Evolutionary conservation across 2,329 filamentous ascomycete species (phyloP), one percentile per base, ranked within the genome.

Genomic region (Falciphora oryzae): DNA sequence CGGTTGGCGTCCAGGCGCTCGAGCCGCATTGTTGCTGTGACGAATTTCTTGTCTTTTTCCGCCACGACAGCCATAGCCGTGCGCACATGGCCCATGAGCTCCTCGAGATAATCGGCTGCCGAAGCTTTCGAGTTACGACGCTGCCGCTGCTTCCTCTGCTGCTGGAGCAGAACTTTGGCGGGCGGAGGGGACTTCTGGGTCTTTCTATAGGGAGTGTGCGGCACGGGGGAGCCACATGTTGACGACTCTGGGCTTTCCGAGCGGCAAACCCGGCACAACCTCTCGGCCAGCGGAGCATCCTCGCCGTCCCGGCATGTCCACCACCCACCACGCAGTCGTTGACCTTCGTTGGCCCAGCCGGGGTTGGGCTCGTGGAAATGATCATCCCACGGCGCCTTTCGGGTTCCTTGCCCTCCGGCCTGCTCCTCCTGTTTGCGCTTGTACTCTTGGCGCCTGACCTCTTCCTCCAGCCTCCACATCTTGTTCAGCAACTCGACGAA

Each of bases 261-360:
- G 31, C 68, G 67, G 29, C 69, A 70, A 10, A 31, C 10, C 5
- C 6, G 10, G 31, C 69, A 70, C 4, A n/a, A 8, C 2, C 44
- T 53, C 57, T 70, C 67, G 22, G 50, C 64, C 22, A 25, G 14
- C 2, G 65, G 62, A 3, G 68, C 68, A 14, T 65, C 64, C 16
- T 63, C 61, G 6, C 65, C 67, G 25, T 58, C 61, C 50, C 67
- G 64, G 63, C 71, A 73, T 50, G 67, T 71, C 71, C 71, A 73
- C 66, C 63, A 71, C 18, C 71, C 71, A n/a, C 71, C 71, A 3
- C 65, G 35, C 53, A 38, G 22, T 56, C 50, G 68, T 44, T 67
- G 67, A 14, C 66, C 62, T 4, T 64, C 44, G 32, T 67, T 60
- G 13, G 59, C 66, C 71, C 71, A 73, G 16, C 65, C 65, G 6